Evolutionary conservation across 2,329 filamentous ascomycete genomes (phyloP).

Genomic region (Bertia moriformis): DNA sequence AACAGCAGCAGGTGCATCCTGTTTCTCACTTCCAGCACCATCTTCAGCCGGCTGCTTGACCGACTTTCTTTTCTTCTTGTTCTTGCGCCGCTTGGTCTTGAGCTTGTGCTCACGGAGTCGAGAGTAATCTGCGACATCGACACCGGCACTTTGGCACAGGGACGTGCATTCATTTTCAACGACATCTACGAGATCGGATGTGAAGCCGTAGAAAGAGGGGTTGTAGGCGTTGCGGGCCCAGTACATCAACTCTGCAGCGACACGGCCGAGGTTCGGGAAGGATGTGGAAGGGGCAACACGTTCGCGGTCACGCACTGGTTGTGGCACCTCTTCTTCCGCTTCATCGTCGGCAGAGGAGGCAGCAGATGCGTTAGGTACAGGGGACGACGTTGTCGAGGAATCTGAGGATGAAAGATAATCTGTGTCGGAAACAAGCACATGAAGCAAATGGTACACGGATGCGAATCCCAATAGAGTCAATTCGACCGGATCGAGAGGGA

Average conservation of each 20-base stretch:
- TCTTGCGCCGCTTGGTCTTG: background rate
- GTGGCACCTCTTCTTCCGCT: constrained; percentile 9
- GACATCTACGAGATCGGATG: constrained; percentile 16
- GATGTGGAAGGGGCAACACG: constrained; percentile 8
- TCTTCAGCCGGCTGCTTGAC: no score
- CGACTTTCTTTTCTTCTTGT: background rate
- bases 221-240: constrained; percentile 26
- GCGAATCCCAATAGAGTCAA: constrained; percentile 23
- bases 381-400: constrained; percentile 12
- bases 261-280: constrained; percentile 18
- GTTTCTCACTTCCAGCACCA: no score
- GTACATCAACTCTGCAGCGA: constrained; percentile 22
- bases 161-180: constrained; percentile 20
- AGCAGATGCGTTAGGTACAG: constrained; percentile 8
- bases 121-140: constrained; percentile 13
- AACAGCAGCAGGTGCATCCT: no score
- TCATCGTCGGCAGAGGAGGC: constrained; percentile 9
- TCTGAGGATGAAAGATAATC: constrained; percentile 19
- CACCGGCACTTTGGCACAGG: constrained; percentile 16
- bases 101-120: background rate
- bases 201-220: constrained; percentile 23
- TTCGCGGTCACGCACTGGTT: constrained; percentile 2
- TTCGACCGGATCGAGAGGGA: constrained; percentile 23
- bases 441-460: constrained; percentile 21
- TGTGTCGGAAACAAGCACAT: constrained; percentile 20